Evolutionary conservation across 2,329 filamentous ascomycete species (phyloP).

Genomic region (Fusarium solani-melongenae): DNA sequence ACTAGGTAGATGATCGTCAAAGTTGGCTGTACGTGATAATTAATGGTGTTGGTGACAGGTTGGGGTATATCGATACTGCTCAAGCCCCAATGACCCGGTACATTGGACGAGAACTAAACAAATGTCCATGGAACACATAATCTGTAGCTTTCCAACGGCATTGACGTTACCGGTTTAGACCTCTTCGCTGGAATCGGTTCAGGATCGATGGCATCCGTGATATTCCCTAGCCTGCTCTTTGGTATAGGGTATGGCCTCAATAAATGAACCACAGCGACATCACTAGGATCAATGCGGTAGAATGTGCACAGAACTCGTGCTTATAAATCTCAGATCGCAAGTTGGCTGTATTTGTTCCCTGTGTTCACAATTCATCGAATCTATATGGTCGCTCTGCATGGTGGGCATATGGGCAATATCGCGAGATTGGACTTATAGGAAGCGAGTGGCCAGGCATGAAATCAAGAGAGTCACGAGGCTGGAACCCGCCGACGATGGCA

Average conservation of each 20-base stretch:
- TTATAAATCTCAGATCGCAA: not conserved
- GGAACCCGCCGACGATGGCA: not conserved
- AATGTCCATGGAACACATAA: not conserved
- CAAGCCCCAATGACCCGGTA: not conserved
- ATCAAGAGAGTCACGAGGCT: not conserved
- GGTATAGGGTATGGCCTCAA: not conserved
- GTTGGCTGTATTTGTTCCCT: not conserved
- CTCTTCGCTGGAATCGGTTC: not conserved
- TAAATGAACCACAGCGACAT: not conserved
- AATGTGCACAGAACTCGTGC: not conserved
- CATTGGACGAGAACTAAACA: not conserved
- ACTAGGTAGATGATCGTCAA: not conserved
- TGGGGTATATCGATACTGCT: not conserved
- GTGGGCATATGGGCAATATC: not conserved
- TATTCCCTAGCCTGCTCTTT: too few species aligned
- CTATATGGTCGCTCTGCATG: not conserved
- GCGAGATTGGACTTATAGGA: not conserved
- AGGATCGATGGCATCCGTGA: not conserved
- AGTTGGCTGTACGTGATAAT: not conserved
- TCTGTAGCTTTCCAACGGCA: not conserved
- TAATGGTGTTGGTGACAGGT: not conserved
- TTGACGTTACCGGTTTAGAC: not conserved
- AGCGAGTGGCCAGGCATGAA: not conserved
- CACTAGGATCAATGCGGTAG: not conserved
- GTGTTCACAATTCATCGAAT: not conserved